A percentile compares a stretch with the other conserved stretches of the same genome.
phyloP scores from a whole-genome alignment of 164 flowering plant species.

The Brasenia schreberi region DNA sequence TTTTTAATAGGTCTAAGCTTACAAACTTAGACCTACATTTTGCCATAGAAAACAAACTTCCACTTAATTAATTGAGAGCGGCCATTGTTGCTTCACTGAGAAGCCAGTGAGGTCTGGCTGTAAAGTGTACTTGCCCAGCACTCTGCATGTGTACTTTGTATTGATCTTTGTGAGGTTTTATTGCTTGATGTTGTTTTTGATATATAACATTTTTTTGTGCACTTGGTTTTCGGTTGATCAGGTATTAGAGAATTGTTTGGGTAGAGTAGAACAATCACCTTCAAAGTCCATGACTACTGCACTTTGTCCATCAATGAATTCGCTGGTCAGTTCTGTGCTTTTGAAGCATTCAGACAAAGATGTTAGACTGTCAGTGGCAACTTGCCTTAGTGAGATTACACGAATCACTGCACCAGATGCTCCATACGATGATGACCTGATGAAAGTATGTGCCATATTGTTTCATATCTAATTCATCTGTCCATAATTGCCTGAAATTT shows the following conservation, averaged over 20 bases:
- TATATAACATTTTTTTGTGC: neutral
- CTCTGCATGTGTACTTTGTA: too few relatives aligned
- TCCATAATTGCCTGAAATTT: neutral
- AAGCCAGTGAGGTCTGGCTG: too few relatives aligned
- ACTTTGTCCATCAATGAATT: constrained; percentile 36
- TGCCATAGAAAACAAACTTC: too few relatives aligned
- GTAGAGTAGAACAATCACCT: constrained; percentile 73
- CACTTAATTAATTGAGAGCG: too few relatives aligned
- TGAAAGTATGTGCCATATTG: constrained; percentile 44
- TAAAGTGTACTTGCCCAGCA: too few relatives aligned
- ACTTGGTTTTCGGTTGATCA: constrained; percentile 10
- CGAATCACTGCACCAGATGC: constrained; percentile 86
- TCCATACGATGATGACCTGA: constrained; percentile 68
- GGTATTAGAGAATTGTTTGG: constrained; percentile 43
- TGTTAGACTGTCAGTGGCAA: constrained; percentile 64
- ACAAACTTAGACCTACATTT: too few relatives aligned
- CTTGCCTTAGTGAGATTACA: constrained; percentile 70
- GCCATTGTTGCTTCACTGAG: too few relatives aligned
- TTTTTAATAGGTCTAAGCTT: too few relatives aligned
- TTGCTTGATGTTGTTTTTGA: too few relatives aligned
- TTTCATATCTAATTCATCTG: neutral
- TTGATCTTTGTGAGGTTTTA: too few relatives aligned
- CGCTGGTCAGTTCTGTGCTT: constrained; percentile 40
- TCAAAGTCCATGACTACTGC: constrained; percentile 32
- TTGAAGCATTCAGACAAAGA: constrained; percentile 46